A percentile compares a stretch with the other conserved stretches of the same genome.
phyloP scores from a whole-genome alignment of 192 early-diverging fungal genomes.

The Backusella psychrophila region DNA sequence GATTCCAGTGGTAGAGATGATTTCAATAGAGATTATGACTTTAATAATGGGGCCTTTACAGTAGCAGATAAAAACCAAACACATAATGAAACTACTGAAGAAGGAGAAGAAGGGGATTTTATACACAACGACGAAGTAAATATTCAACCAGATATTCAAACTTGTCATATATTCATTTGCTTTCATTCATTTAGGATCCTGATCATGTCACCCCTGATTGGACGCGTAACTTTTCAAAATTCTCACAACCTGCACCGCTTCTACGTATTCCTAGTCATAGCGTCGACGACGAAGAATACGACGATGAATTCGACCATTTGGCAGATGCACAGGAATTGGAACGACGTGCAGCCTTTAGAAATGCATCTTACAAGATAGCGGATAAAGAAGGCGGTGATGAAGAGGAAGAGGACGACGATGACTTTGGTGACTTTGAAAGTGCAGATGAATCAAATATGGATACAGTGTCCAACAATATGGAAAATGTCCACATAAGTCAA shows the following conservation, averaged over 20 bases:
- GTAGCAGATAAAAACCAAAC: slow-evolving; percentile 5
- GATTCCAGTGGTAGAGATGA: neutral
- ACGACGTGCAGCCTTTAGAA: slow-evolving; percentile 20
- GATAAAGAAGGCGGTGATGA: neutral
- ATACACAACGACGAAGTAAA: slow-evolving; percentile 17
- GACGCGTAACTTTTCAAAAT: slow-evolving; percentile 15
- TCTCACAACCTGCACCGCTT: neutral
- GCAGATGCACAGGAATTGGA: slow-evolving; percentile 24
- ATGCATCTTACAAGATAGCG: neutral
- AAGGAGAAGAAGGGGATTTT: slow-evolving; percentile 10
- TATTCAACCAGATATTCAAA: neutral
- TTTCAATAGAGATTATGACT: slow-evolving; percentile 9
- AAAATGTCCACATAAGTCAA: neutral
- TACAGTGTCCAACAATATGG: neutral
- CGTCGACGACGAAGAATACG: slow-evolving; percentile 16
- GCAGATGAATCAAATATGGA: slow-evolving; percentile 5
- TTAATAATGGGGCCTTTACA: slow-evolving; percentile 1
- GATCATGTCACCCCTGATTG: slow-evolving; percentile 22
- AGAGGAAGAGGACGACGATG: slow-evolving; percentile 16
- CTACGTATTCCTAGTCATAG: slow-evolving; percentile 15
- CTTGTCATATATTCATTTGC: neutral
- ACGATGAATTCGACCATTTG: slow-evolving; percentile 22
- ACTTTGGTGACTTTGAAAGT: slow-evolving; percentile 30
- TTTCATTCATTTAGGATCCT: neutral
- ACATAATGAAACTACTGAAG: neutral